Percentiles rank a stretch among this genome's conserved stretches.
Evolutionary conservation across 2,329 filamentous ascomycete species (phyloP).

Genomic region (Colletotrichum filicis): DNA sequence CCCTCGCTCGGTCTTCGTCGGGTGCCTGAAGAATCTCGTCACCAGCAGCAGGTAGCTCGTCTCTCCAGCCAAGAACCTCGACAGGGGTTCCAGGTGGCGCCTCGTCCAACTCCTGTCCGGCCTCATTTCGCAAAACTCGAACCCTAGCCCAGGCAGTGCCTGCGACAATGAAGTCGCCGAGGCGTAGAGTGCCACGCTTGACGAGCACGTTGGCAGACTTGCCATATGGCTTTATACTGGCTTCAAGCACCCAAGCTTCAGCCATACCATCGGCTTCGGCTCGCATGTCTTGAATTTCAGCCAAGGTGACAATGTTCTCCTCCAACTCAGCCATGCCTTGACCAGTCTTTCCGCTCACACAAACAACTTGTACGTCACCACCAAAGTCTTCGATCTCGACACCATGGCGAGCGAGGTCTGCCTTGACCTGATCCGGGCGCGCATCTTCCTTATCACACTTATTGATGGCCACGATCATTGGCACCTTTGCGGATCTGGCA

Average conservation of each 20-base stretch:
- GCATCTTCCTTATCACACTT: slow-evolving; percentile 93
- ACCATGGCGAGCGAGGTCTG: slow-evolving; percentile 83
- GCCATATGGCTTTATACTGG: slow-evolving; percentile 85
- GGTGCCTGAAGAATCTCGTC: slow-evolving; percentile 87
- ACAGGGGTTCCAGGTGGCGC: slow-evolving; percentile 90
- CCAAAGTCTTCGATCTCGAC: slow-evolving; percentile 96
- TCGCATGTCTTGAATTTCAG: slow-evolving; percentile 90
- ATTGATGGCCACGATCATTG: slow-evolving; percentile 97
- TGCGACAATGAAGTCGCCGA: slow-evolving; percentile 86
- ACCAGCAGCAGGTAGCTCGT: slow-evolving; percentile 82
- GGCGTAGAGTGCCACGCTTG: slow-evolving; percentile 83
- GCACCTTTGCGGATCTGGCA: slow-evolving; percentile 85
- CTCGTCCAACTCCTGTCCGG: slow-evolving; percentile 75
- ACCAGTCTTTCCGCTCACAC: slow-evolving; percentile 93
- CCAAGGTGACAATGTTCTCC: slow-evolving; percentile 86
- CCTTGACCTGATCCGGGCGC: slow-evolving; percentile 85
- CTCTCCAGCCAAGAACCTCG: slow-evolving; percentile 94
- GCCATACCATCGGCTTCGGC: slow-evolving; percentile 80
- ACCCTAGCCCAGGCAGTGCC: slow-evolving; percentile 90
- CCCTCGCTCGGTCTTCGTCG: slow-evolving; percentile 81
- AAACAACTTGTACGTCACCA: slow-evolving; percentile 91
- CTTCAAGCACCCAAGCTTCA: slow-evolving; percentile 95
- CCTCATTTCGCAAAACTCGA: slow-evolving; percentile 86
- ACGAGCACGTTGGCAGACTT: slow-evolving; percentile 91
- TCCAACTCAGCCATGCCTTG: slow-evolving; percentile 91